Evolutionary conservation across 2,329 filamentous ascomycete species (phyloP).

Genomic region (Hypoxylon sp.): DNA sequence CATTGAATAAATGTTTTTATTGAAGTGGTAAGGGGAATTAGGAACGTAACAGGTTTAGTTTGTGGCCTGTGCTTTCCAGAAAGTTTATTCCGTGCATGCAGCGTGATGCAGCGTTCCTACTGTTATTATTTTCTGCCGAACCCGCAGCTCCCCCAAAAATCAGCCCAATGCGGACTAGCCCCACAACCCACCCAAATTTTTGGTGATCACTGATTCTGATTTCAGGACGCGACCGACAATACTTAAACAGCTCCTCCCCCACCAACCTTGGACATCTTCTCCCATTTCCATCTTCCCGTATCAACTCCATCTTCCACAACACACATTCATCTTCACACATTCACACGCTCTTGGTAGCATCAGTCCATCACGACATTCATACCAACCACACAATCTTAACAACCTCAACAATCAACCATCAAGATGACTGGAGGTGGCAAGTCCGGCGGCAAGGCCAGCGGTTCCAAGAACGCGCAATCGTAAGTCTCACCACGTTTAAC

Average conservation of each 20-base stretch:
- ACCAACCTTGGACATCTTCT: constrained; percentile 54
- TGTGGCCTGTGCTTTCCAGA: constrained; percentile 22
- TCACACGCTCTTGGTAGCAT: constrained; percentile 47
- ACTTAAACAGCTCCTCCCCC: constrained; percentile 55
- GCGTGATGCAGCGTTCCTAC: constrained; percentile 20
- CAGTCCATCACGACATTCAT: constrained; percentile 41
- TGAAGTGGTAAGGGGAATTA: neutral
- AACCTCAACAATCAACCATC: constrained; percentile 61
- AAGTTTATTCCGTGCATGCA: constrained; percentile 32
- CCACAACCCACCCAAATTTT: constrained; percentile 41
- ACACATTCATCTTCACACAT: constrained; percentile 45
- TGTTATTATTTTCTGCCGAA: constrained; percentile 42
- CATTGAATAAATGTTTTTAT: constrained; percentile 14
- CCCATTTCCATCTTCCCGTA: constrained; percentile 57
- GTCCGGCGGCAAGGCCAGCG: constrained; percentile 99
- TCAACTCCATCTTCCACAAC: constrained; percentile 51
- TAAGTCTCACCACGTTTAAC: constrained; percentile 68
- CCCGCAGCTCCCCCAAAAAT: constrained; percentile 38
- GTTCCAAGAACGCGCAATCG: constrained; percentile 99
- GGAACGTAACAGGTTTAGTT: constrained; percentile 9
- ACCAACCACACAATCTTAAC: constrained; percentile 38
- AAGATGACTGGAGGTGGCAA: constrained; percentile 99
- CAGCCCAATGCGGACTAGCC: constrained; percentile 49
- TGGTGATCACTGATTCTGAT: constrained; percentile 52
- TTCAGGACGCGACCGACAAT: constrained; percentile 53